Percentiles rank a stretch among this genome's conserved stretches.
Conservation (phyloP, 2,329 filamentous ascomycete species). For the Ophiostoma triangulosporum region DNA sequence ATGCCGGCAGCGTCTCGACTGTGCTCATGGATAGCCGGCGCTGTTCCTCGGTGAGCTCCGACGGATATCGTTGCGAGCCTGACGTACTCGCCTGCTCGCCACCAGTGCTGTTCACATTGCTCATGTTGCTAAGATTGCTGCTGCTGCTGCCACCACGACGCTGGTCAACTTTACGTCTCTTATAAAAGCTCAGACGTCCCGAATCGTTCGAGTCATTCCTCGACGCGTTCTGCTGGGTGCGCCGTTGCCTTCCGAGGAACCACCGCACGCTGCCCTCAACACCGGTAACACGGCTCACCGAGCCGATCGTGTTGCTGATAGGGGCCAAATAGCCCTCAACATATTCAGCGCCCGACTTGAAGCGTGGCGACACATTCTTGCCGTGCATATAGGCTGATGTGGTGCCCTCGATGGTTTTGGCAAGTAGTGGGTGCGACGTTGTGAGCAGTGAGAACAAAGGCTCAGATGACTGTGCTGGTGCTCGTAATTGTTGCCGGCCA, state of each 20-base stretch:
- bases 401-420: conserved; percentile 71
- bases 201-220: conserved; percentile 18
- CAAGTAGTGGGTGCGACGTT: conserved; percentile 74
- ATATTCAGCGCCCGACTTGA: conserved; percentile 82
- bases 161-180: conserved; percentile 42
- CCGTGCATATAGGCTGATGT: conserved; percentile 74
- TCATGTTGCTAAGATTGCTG: not conserved
- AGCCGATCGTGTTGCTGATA: conserved; percentile 74
- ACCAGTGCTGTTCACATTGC: not conserved
- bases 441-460: conserved; percentile 78
- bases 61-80: conserved; percentile 12
- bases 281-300: conserved; percentile 71
- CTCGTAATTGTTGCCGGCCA: conserved; percentile 25
- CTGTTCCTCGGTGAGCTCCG: conserved; percentile 17
- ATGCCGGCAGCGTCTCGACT: conserved; percentile 66
- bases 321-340: conserved; percentile 80
- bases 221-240: conserved; percentile 18
- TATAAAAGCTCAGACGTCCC: conserved; percentile 31
- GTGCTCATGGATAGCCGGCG: conserved; percentile 53
- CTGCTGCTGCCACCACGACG: not conserved
- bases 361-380: conserved; percentile 76
- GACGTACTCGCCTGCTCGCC: not conserved
- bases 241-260: conserved; percentile 54
- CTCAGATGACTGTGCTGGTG: conserved; percentile 37
- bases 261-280: conserved; percentile 78